phyloP scores from a whole-genome alignment of 441 rosid species.

The Bruguiera hainesii region DNA sequence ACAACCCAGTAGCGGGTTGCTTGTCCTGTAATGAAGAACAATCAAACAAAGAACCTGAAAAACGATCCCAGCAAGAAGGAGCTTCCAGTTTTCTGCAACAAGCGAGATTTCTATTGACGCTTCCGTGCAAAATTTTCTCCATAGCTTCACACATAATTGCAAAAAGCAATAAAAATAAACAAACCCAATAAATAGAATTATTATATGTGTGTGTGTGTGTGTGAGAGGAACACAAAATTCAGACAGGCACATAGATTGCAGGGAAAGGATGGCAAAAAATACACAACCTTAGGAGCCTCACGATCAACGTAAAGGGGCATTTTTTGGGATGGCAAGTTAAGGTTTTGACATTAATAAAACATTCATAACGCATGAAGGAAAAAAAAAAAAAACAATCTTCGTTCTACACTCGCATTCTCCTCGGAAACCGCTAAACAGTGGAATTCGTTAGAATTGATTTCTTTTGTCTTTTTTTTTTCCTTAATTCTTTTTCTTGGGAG shows the following conservation, averaged over 20 bases:
- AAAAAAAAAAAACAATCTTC: too few relatives aligned
- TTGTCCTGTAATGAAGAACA: too few relatives aligned
- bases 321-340: background rate
- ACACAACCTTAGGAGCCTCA: constrained; percentile 76
- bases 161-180: too few relatives aligned
- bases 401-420: background rate
- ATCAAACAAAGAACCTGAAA: background rate
- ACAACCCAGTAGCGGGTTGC: too few relatives aligned
- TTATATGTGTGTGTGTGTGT: too few relatives aligned
- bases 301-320: constrained; percentile 60
- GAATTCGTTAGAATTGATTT: background rate
- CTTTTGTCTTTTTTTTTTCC: background rate
- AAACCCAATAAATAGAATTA: too few relatives aligned
- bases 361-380: too few relatives aligned
- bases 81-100: constrained; percentile 4
- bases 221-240: background rate
- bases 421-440: background rate
- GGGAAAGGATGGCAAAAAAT: background rate
- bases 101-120: background rate
- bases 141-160: background rate
- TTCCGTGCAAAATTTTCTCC: constrained; percentile 4
- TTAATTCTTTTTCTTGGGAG: too few relatives aligned
- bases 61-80: background rate
- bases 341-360: background rate
- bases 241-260: background rate